These are phyloP conservation scores for Domatiomyces globalis DNA, from an alignment of 2,329 filamentous ascomycete species.

Conservation along the genomic window DNA sequence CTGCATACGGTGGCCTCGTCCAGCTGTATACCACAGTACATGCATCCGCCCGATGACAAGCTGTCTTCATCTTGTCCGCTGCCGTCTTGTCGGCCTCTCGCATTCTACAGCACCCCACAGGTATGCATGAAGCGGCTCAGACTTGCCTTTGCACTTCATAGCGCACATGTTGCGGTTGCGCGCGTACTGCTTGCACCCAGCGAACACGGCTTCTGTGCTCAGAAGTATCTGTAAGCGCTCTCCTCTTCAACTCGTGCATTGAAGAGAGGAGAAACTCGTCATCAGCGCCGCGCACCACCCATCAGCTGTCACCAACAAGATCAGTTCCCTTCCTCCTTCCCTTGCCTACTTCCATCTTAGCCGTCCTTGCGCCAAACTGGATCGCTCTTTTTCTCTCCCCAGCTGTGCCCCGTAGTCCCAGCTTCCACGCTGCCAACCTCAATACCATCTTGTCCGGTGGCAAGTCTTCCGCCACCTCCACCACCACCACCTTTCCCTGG, in stretches of 20 bases:
- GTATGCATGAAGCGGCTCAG: neutral
- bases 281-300: constrained; percentile 13
- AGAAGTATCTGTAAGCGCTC: constrained; percentile 54
- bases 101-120: neutral
- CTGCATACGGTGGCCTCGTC: neutral
- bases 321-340: constrained; percentile 54
- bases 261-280: constrained; percentile 7
- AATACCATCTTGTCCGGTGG: constrained; percentile 73
- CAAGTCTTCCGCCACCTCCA: constrained; percentile 26
- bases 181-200: constrained; percentile 15
- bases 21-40: neutral
- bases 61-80: no score
- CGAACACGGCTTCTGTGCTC: constrained; percentile 33
- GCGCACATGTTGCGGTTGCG: neutral
- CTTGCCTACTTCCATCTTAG: constrained; percentile 54
- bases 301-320: constrained; percentile 20
- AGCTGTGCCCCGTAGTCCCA: constrained; percentile 59
- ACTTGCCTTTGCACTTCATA: neutral
- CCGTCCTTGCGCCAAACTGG: constrained; percentile 68
- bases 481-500: neutral
- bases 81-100: neutral
- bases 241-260: neutral
- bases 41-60: no score
- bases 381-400: constrained; percentile 88
- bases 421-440: constrained; percentile 56